These are phyloP conservation scores for Metarhizium robertsii DNA, from an alignment of 2,329 filamentous ascomycete species.

Conservation along the genomic window DNA sequence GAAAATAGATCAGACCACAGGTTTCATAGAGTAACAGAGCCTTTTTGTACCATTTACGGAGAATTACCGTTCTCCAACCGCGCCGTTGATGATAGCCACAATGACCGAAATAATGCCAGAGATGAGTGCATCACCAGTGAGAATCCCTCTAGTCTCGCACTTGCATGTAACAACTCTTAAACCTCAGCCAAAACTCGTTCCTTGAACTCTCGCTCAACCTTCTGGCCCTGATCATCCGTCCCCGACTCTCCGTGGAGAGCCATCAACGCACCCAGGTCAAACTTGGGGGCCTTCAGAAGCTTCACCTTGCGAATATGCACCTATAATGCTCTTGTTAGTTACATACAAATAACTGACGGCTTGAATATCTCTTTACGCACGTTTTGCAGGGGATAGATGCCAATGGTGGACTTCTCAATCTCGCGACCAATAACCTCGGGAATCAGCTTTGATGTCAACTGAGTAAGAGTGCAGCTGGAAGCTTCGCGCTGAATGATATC, in stretches of 20 bases:
- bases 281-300: constrained; percentile 97
- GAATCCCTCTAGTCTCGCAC: constrained; percentile 20
- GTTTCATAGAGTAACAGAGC: constrained; percentile 13
- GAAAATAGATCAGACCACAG: constrained; percentile 1
- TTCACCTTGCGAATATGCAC: constrained; percentile 99
- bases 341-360: not conserved
- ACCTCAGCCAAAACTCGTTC: constrained; percentile 90
- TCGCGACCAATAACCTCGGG: constrained; percentile 98
- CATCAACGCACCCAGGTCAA: constrained; percentile 94
- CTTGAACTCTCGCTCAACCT: constrained; percentile 99
- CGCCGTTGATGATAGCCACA: constrained; percentile 33
- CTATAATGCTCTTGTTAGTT: constrained; percentile 34
- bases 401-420: constrained; percentile 99
- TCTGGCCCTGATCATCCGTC: constrained; percentile 93
- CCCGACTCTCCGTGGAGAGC: constrained; percentile 95
- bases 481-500: constrained; percentile 99
- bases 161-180: constrained; percentile 46
- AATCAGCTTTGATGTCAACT: constrained; percentile 97
- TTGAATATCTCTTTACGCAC: constrained; percentile 44
- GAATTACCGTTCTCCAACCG: constrained; percentile 30
- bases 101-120: constrained; percentile 33
- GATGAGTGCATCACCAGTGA: constrained; percentile 23
- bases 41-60: constrained; percentile 25
- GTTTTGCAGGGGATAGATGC: constrained; percentile 99
- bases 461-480: constrained; percentile 83